Base-by-base conservation (phyloP, 768 basidiomycete species). In the Lyophyllum atratum region DNA sequence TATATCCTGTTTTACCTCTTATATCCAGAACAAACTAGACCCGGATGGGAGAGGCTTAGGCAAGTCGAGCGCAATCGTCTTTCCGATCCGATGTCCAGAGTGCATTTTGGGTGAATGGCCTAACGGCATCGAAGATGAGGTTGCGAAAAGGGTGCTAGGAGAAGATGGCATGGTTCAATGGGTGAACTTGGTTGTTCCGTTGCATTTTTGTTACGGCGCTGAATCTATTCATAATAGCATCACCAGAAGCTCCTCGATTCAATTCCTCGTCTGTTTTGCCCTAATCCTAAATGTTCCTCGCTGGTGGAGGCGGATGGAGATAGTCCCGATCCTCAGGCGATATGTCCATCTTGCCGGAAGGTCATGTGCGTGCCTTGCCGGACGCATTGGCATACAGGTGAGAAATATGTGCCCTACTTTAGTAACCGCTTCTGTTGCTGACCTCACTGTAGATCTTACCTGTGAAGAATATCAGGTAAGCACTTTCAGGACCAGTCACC, bases 31-130 rank as follows among this genome's bases (percentile, higher is more conserved):
- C 48, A 76, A 74, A 56, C 57, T 76, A 2, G 71, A 72, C 49
- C 73, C 75, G 1, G 70, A 71, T 17, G 74, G 68, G 5, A 61
- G 59, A 9, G 69, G 71, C 1, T 56, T 43, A 22, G 70, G 66
- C 10, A 69, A 62, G 48, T 63, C 65, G 2, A 65, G 64, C 40
- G 60, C 65, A 5, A 57, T 68, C 14, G 72, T 73, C 2, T 76
- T 76, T 45, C 75, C 75, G 0, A 72, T 76, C 48, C 63, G 67
- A 21, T 76, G 75, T 54, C 75, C 75, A 4, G 75, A 73, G 54
- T 76, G 75, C 47, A 64, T 68, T 2, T 39, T 68, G 5, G 52
- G 54, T n/a, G 65, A 63, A 10, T 74, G 71, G 68, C 62, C 66
- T 11, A 67, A 66, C 24, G 75, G 75, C 0, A 74, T 76, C 22